phyloP scores from a whole-genome alignment of 192 early-diverging fungal genomes.

The Entomortierella parvispora region DNA sequence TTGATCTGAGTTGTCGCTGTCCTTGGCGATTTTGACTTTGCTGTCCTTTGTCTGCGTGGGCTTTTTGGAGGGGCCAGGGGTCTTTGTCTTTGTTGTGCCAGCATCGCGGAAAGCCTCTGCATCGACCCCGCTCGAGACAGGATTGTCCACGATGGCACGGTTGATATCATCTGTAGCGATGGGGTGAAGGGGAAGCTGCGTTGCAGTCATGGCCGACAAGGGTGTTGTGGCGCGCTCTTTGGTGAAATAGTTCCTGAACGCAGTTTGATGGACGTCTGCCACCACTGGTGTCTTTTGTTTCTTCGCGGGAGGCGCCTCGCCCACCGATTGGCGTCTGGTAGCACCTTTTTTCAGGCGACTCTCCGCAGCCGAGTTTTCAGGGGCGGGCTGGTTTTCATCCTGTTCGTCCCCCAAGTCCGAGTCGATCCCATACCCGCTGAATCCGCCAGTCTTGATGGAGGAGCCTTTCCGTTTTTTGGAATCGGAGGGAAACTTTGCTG shows the following conservation, averaged over 20 bases:
- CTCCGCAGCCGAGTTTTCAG: neutral
- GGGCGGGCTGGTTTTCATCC: constrained; percentile 18
- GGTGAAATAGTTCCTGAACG: constrained; percentile 20
- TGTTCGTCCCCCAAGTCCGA: constrained; percentile 12
- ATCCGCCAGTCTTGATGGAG: neutral
- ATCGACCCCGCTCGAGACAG: too few relatives aligned
- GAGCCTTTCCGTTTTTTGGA: constrained; percentile 25
- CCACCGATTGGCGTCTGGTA: neutral
- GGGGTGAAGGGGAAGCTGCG: neutral
- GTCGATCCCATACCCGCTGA: constrained; percentile 14
- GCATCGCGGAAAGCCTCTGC: too few relatives aligned
- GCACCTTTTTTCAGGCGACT: neutral
- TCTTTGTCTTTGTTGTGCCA: too few relatives aligned
- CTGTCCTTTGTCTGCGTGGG: too few relatives aligned
- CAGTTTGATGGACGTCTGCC: too few relatives aligned
- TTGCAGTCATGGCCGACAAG: neutral
- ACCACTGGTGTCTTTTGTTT: constrained; percentile 12
- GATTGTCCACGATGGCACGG: too few relatives aligned
- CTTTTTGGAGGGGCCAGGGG: too few relatives aligned
- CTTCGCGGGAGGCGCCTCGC: constrained; percentile 8
- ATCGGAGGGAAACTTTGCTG: neutral
- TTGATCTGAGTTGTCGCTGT: too few relatives aligned
- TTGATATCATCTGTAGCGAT: neutral
- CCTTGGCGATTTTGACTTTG: too few relatives aligned
- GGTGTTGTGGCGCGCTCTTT: neutral